Evolutionary conservation across 768 basidiomycete species (phyloP).

Genomic region (Kockovaella imperatae): DNA sequence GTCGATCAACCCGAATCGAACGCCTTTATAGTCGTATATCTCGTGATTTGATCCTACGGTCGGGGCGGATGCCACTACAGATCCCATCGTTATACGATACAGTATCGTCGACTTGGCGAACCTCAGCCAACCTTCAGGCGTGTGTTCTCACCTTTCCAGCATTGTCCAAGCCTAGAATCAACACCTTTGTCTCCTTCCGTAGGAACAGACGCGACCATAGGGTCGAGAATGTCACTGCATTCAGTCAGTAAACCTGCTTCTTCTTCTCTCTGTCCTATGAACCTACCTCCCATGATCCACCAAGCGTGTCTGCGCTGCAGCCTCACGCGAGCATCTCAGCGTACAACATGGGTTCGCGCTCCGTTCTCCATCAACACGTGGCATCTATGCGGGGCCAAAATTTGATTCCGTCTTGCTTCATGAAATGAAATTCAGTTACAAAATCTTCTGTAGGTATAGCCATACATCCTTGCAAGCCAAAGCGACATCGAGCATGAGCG

Average conservation of each 20-base stretch:
- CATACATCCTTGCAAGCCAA: too few species aligned
- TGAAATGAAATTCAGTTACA: too few species aligned
- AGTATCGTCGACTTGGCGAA: conserved; percentile 38
- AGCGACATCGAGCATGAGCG: too few species aligned
- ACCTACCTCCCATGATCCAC: too few species aligned
- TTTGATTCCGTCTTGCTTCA: too few species aligned
- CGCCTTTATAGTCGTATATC: conserved; percentile 45
- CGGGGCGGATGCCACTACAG: conserved; percentile 43
- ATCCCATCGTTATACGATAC: conserved; percentile 44
- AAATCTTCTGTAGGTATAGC: too few species aligned
- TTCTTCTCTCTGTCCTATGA: not conserved
- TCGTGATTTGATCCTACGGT: conserved; percentile 45
- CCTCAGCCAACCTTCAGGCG: not conserved
- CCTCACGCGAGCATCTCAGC: too few species aligned
- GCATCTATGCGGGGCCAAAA: too few species aligned
- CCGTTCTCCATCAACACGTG: too few species aligned
- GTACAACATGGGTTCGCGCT: too few species aligned
- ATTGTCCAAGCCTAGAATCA: conserved; percentile 45
- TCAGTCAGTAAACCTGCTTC: not conserved
- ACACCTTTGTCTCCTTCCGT: conserved; percentile 42
- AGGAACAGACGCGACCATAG: conserved; percentile 42
- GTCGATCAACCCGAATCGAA: conserved; percentile 43
- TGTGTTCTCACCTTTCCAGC: conserved; percentile 39
- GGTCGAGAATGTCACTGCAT: conserved; percentile 41
- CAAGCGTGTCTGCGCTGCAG: too few species aligned